Evolutionary conservation across 805 yeast species (phyloP).

Genomic region (Metschnikowia noctiluminum): DNA sequence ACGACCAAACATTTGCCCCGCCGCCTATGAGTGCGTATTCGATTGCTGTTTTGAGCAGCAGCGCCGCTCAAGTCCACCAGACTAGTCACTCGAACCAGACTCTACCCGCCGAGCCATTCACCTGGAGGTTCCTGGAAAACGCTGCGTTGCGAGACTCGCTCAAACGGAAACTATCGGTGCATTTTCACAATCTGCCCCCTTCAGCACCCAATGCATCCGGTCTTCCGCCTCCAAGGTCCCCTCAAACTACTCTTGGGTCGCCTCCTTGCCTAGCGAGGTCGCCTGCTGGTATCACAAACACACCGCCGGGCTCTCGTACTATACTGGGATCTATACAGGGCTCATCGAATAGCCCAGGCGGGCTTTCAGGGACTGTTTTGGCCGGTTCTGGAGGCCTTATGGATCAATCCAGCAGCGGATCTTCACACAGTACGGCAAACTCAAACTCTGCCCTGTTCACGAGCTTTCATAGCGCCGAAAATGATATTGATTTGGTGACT

Average conservation of each 20-base stretch:
- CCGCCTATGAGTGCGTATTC: constrained; percentile 61
- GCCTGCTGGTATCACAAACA: not conserved
- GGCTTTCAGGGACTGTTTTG: not conserved
- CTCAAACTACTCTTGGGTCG: no score
- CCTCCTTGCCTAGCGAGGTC: not conserved
- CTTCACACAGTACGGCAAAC: not conserved
- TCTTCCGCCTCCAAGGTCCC: not conserved
- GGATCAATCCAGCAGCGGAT: not conserved
- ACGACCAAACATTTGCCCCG: constrained; percentile 53
- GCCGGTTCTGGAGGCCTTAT: not conserved
- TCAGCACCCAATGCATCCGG: not conserved
- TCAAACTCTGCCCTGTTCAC: not conserved
- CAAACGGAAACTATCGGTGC: constrained; percentile 32
- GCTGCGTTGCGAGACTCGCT: constrained; percentile 16
- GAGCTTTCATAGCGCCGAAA: not conserved
- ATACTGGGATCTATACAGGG: not conserved
- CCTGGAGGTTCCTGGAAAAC: constrained; percentile 14
- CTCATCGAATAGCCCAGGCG: not conserved
- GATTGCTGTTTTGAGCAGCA: constrained; percentile 43
- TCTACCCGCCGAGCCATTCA: not conserved
- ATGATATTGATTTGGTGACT: not conserved
- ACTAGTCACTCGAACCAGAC: not conserved
- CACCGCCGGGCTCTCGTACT: not conserved
- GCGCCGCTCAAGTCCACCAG: not conserved
- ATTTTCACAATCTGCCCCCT: constrained; percentile 18